These are phyloP conservation scores for Naematelia aurantialba DNA, from an alignment of 768 basidiomycete species.

Conservation along the genomic window DNA sequence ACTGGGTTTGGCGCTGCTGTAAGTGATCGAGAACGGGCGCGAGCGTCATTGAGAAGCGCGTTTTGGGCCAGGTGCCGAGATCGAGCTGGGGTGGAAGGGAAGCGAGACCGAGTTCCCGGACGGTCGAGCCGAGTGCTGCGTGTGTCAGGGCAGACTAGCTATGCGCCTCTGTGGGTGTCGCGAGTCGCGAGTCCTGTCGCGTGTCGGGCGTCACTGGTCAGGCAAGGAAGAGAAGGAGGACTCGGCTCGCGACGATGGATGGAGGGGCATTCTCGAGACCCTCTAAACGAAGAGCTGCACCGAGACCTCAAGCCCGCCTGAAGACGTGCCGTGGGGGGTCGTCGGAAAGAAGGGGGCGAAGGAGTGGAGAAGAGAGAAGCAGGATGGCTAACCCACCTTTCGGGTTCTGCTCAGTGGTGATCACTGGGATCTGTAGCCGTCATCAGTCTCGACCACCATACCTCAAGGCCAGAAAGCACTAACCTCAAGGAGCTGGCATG, in stretches of 20 bases:
- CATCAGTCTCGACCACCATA: slow-evolving; percentile 54
- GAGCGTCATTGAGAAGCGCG: slow-evolving; percentile 78
- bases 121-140: slow-evolving; percentile 66
- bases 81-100: slow-evolving; percentile 49
- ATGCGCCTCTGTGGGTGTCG: no score
- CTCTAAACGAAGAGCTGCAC: no score
- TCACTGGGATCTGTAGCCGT: slow-evolving; percentile 62
- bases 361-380: not conserved
- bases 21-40: slow-evolving; percentile 62
- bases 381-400: slow-evolving; percentile 56
- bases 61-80: slow-evolving; percentile 61
- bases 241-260: no score
- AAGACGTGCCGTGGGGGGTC: no score
- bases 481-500: slow-evolving; percentile 12
- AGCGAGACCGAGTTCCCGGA: slow-evolving; percentile 56
- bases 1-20: slow-evolving; percentile 55
- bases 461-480: slow-evolving; percentile 1
- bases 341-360: no score
- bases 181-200: no score
- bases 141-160: no score
- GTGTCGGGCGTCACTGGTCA: no score
- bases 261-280: no score
- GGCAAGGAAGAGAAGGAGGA: no score
- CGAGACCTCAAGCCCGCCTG: no score
- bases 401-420: slow-evolving; percentile 82